A percentile compares a stretch with the other conserved stretches of the same genome.
Evolutionary conservation across 352 stramenopile species (phyloP).

Genomic region (Albugo candida): DNA sequence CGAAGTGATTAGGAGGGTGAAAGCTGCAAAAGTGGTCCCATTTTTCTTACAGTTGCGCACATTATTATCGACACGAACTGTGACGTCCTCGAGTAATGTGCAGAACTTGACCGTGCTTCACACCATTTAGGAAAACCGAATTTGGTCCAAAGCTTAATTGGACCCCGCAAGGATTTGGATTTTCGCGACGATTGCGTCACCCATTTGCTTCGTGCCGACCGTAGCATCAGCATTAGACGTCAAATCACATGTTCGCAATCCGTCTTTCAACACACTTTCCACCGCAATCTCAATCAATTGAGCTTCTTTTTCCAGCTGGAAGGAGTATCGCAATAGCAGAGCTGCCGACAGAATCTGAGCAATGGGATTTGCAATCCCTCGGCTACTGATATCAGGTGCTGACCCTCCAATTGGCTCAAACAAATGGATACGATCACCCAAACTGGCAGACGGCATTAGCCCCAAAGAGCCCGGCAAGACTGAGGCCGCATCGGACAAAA

Average conservation of each 20-base stretch:
- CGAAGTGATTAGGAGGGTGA: too few species aligned
- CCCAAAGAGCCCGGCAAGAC: constrained; percentile 96
- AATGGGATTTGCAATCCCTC: constrained; percentile 94
- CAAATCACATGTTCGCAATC: constrained; percentile 72
- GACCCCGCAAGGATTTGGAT: constrained; percentile 25
- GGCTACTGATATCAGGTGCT: constrained; percentile 93
- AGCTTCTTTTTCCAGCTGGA: constrained; percentile 61
- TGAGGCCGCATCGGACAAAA: constrained; percentile 94
- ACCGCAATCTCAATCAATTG: constrained; percentile 65
- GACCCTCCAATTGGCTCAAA: constrained; percentile 98
- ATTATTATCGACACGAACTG: too few species aligned
- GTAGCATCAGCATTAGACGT: constrained; percentile 11
- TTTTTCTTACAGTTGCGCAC: too few species aligned
- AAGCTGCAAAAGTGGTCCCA: too few species aligned
- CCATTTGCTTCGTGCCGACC: constrained; percentile 54
- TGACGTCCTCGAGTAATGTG: too few species aligned
- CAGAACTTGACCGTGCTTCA: too few species aligned
- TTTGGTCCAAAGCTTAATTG: not conserved
- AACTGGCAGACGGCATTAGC: constrained; percentile 96
- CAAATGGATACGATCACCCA: constrained; percentile 80
- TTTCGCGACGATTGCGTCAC: constrained; percentile 61
- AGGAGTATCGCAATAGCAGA: constrained; percentile 93
- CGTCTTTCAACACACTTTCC: constrained; percentile 63
- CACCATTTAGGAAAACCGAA: too few species aligned
- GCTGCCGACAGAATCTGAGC: constrained; percentile 95